Percentiles rank a stretch among this genome's conserved stretches.
Conservation (phyloP, 495 filamentous ascomycete genomes). For the Aspergillus ellipticus region DNA sequence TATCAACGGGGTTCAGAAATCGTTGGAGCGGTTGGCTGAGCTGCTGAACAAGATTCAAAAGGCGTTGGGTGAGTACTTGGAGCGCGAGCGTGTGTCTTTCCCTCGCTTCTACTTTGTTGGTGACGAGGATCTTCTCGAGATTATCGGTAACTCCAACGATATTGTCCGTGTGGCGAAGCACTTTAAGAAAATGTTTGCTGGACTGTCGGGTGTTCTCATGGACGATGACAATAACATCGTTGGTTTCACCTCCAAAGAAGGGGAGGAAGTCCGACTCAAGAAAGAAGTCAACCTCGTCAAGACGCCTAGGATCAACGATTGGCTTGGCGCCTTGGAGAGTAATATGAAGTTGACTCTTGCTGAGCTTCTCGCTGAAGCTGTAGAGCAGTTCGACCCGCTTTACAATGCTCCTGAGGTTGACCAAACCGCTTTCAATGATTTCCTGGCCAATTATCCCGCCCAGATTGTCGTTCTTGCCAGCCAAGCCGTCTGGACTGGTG, state of each 20-base stretch:
- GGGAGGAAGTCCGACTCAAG: slow-evolving; percentile 82
- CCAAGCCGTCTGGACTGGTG: slow-evolving; percentile 90
- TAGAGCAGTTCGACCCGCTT: slow-evolving; percentile 66
- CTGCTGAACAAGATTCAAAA: slow-evolving; percentile 99
- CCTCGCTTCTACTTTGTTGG: slow-evolving; percentile 99
- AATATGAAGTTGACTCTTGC: slow-evolving; percentile 94
- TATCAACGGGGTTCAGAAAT: slow-evolving; percentile 93
- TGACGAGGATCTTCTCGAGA: slow-evolving; percentile 97
- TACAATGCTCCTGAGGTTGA: slow-evolving; percentile 66
- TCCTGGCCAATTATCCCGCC: slow-evolving; percentile 77
- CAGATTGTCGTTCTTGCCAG: slow-evolving; percentile 94
- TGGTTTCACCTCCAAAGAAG: slow-evolving; percentile 93
- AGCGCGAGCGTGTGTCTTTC: slow-evolving; percentile 94
- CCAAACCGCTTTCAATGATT: slow-evolving; percentile 63
- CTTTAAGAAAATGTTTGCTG: slow-evolving; percentile 99
- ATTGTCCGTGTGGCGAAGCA: slow-evolving; percentile 94
- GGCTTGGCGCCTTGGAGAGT: slow-evolving; percentile 83
- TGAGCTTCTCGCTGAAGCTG: slow-evolving; percentile 81
- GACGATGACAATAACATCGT: slow-evolving; percentile 86
- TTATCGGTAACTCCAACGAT: slow-evolving; percentile 98
- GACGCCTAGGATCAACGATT: slow-evolving; percentile 96
- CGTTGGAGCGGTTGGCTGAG: slow-evolving; percentile 88
- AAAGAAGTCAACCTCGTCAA: slow-evolving; percentile 87
- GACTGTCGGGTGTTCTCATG: slow-evolving; percentile 82
- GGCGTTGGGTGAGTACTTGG: slow-evolving; percentile 95